Evolutionary conservation across 1,284 basidiomycete genomes (phyloP).

Genomic region (Mrakiaceae sp.): DNA sequence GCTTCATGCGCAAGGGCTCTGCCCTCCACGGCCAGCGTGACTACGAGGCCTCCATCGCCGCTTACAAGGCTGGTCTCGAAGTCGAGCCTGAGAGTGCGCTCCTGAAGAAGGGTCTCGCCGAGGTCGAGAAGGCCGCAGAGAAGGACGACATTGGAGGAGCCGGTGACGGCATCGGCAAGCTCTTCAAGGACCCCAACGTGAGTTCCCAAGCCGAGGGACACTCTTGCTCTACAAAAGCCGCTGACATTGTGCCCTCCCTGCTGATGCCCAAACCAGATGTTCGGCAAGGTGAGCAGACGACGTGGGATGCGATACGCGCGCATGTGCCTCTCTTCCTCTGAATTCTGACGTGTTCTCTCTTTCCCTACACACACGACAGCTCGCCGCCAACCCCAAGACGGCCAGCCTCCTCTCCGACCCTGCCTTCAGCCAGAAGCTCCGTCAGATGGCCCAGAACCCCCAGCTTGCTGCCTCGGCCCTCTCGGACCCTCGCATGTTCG

Average conservation of each 20-base stretch:
- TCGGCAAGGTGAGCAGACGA: not conserved
- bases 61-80: conserved; percentile 69
- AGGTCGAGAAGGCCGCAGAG: conserved; percentile 59
- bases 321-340: no score
- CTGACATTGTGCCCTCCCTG: no score
- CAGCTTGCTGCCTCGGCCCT: conserved; percentile 29
- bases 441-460: conserved; percentile 34
- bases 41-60: conserved; percentile 70
- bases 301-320: no score
- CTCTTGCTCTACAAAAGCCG: no score
- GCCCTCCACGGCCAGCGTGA: conserved; percentile 75
- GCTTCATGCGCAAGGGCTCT: conserved; percentile 83
- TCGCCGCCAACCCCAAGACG: conserved; percentile 77
- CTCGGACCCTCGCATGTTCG: conserved; percentile 66
- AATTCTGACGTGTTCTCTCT: not conserved
- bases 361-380: conserved; percentile 34
- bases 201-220: conserved; percentile 40
- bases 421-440: conserved; percentile 54
- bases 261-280: not conserved
- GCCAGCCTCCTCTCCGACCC: conserved; percentile 72
- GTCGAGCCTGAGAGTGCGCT: conserved; percentile 64
- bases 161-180: conserved; percentile 53
- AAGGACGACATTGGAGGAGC: conserved; percentile 33
- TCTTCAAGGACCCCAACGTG: conserved; percentile 78
- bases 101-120: conserved; percentile 74